Percentiles rank a stretch among this genome's conserved stretches.
Conservation (phyloP, 2,329 filamentous ascomycete genomes). For the Phyllosticta citrichinensis region DNA sequence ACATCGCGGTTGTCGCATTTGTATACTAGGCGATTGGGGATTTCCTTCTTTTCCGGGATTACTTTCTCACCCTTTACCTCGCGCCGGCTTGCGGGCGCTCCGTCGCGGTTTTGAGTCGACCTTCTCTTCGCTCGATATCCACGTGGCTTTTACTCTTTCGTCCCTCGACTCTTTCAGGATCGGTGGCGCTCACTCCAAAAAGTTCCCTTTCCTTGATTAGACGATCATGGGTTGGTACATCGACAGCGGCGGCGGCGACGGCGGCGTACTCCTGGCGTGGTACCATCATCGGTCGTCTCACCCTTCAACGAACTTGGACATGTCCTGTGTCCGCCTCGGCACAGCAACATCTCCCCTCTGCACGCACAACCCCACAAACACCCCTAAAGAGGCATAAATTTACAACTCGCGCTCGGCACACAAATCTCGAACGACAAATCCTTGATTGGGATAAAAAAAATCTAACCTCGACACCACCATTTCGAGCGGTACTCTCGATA, state of each 20-base stretch:
- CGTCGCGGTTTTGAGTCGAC: conserved; percentile 9
- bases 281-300: neutral
- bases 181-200: conserved; percentile 7
- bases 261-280: neutral
- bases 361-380: neutral
- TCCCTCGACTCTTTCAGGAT: conserved; percentile 4
- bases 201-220: conserved; percentile 11
- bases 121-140: conserved; percentile 10
- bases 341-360: neutral
- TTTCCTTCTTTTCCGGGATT: conserved; percentile 2
- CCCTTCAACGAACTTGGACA: neutral
- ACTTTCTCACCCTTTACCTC: neutral
- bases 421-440: neutral
- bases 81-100: conserved; percentile 2
- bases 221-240: conserved; percentile 7
- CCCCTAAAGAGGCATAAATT: neutral
- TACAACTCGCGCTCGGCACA: neutral
- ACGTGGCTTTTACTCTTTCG: conserved; percentile 4
- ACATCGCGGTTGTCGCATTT: conserved; percentile 10
- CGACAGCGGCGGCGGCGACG: neutral
- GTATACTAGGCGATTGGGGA: conserved; percentile 11
- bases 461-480: neutral
- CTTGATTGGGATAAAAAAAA: neutral
- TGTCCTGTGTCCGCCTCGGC: neutral
- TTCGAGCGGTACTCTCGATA: neutral